phyloP scores from a whole-genome alignment of 495 filamentous ascomycete genomes.

The Glonium stellatum region DNA sequence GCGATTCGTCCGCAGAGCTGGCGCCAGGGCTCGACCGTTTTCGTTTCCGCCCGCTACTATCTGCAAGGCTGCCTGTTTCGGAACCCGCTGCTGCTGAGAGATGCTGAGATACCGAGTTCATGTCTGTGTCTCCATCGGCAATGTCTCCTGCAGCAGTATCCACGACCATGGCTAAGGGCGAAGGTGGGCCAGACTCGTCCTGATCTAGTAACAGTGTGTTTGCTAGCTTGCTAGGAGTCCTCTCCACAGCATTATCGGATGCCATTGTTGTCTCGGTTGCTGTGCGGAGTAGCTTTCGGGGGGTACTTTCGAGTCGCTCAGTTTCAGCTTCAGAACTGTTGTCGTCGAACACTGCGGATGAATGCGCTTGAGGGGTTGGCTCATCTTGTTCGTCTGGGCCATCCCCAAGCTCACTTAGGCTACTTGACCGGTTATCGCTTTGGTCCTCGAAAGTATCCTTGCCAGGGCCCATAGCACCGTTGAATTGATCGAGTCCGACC shows the following conservation, averaged over 20 bases:
- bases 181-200: constrained; percentile 18
- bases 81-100: constrained; percentile 18
- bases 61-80: constrained; percentile 27
- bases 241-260: constrained; percentile 27
- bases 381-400: constrained; percentile 55
- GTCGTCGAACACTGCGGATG: constrained; percentile 40
- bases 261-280: constrained; percentile 17
- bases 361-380: constrained; percentile 15
- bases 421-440: constrained; percentile 50
- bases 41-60: constrained; percentile 36
- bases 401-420: constrained; percentile 90
- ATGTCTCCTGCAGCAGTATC: constrained; percentile 1
- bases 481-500: not conserved
- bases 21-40: constrained; percentile 40
- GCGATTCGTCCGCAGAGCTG: constrained; percentile 33
- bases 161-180: not conserved
- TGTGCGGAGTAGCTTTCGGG: constrained; percentile 50
- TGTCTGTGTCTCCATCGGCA: constrained; percentile 3
- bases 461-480: not conserved
- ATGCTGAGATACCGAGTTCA: constrained; percentile 8
- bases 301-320: constrained; percentile 88
- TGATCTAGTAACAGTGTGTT: constrained; percentile 15
- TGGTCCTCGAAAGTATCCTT: constrained; percentile 13
- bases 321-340: constrained; percentile 98
- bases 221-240: constrained; percentile 35